A percentile compares a stretch with the other conserved stretches of the same genome.
These are phyloP conservation scores for Schizochytrium sp. DNA, from an alignment of 108 stramenopile species.

Conservation along the genomic window DNA sequence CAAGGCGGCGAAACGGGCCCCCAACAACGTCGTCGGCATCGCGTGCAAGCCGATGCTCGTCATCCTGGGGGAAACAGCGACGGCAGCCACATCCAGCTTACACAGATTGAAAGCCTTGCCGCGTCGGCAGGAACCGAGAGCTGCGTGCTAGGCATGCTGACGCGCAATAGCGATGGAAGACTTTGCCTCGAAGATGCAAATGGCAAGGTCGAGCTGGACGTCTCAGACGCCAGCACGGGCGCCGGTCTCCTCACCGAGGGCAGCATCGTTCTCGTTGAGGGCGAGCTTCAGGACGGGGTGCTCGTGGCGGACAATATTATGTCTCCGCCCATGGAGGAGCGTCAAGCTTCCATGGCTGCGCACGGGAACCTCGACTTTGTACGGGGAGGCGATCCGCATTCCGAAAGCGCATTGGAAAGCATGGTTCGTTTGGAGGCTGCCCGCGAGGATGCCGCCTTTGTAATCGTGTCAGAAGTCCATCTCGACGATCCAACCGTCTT, in stretches of 20 bases:
- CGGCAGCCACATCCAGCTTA: not conserved
- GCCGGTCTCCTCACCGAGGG: conserved; percentile 66
- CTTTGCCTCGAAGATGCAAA: conserved; percentile 41
- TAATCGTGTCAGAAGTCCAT: conserved; percentile 71
- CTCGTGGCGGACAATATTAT: conserved; percentile 50
- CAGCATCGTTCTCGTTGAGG: conserved; percentile 74
- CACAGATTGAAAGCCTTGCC: not conserved
- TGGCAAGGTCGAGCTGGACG: conserved; percentile 32
- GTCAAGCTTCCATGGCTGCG: conserved; percentile 51
- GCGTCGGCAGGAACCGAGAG: not conserved
- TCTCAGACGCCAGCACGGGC: conserved; percentile 18
- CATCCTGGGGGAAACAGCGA: not conserved
- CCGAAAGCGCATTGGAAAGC: not conserved
- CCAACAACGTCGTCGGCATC: too few species aligned
- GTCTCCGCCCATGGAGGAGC: conserved; percentile 63
- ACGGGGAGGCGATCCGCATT: not conserved
- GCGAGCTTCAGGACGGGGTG: conserved; percentile 67
- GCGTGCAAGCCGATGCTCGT: not conserved
- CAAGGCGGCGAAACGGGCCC: too few species aligned
- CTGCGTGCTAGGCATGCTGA: not conserved
- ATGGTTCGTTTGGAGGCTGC: conserved; percentile 24
- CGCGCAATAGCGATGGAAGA: conserved; percentile 20
- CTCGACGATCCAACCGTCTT: conserved; percentile 73
- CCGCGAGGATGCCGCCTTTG: conserved; percentile 60
- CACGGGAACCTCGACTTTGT: not conserved